A percentile compares a stretch with the other conserved stretches of the same genome.
Conservation (phyloP, 2,329 filamentous ascomycete species). For the Alternaria sp. region DNA sequence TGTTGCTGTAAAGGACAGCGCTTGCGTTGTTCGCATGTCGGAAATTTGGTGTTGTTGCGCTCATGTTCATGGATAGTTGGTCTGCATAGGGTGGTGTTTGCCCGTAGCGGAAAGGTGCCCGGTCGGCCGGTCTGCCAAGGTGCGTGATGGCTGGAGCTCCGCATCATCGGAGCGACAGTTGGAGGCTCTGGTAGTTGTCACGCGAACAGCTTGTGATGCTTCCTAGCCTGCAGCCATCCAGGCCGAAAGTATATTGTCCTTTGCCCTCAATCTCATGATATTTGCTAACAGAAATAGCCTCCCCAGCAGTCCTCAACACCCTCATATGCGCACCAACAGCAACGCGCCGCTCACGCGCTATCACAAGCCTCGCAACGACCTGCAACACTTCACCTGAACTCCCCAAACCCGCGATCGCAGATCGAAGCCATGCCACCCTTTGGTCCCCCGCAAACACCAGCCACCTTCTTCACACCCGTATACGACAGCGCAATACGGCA, state of each 20-base stretch:
- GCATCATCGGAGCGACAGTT: conserved; percentile 5
- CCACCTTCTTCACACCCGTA: conserved; percentile 30
- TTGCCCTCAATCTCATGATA: neutral
- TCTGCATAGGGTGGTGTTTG: conserved; percentile 21
- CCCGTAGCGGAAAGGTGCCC: conserved; percentile 37
- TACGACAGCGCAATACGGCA: conserved; percentile 70
- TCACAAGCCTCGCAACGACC: conserved; percentile 18
- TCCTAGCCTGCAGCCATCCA: conserved; percentile 51
- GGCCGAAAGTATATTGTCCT: conserved; percentile 48
- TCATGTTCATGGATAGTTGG: conserved; percentile 13
- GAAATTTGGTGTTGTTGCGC: conserved; percentile 12
- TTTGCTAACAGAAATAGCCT: conserved; percentile 30
- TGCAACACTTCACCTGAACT: neutral
- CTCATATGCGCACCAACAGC: conserved; percentile 38
- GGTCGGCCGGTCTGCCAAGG: conserved; percentile 33
- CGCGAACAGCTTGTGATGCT: conserved; percentile 44
- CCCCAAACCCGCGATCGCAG: conserved; percentile 52
- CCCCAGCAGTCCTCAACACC: conserved; percentile 35
- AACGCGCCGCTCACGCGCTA: conserved; percentile 32
- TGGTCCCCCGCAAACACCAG: conserved; percentile 25
- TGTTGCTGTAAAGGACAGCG: conserved; percentile 41
- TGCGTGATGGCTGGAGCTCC: conserved; percentile 21
- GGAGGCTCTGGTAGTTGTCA: conserved; percentile 17
- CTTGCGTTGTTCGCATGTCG: conserved; percentile 46
- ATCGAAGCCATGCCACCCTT: conserved; percentile 60